A percentile compares a stretch with the other conserved stretches of the same genome.
Evolutionary conservation across 352 stramenopile species (phyloP).

Genomic region (Phytophthora tentaculata): DNA sequence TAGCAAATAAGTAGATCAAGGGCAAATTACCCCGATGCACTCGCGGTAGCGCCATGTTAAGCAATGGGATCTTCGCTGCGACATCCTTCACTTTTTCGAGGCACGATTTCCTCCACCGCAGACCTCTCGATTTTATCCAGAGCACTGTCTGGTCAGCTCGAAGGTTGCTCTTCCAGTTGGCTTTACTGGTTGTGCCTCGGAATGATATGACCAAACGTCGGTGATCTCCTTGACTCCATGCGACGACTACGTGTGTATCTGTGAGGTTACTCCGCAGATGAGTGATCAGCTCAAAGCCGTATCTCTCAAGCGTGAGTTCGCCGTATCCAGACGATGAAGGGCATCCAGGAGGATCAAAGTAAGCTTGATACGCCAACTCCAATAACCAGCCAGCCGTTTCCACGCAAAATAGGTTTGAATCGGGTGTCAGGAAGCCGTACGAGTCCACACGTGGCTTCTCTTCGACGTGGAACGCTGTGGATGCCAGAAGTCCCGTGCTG

Average conservation of each 20-base stretch:
- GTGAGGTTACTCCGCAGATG: slow-evolving; percentile 75
- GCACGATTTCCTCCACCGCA: slow-evolving; percentile 60
- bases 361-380: slow-evolving; percentile 86
- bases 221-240: slow-evolving; percentile 52
- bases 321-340: slow-evolving; percentile 82
- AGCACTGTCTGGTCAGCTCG: slow-evolving; percentile 82
- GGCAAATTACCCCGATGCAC: slow-evolving; percentile 73
- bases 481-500: slow-evolving; percentile 55
- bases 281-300: slow-evolving; percentile 86
- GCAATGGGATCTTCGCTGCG: slow-evolving; percentile 75
- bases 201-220: slow-evolving; percentile 87
- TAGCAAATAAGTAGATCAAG: not conserved
- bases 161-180: slow-evolving; percentile 91
- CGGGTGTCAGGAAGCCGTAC: slow-evolving; percentile 67
- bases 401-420: slow-evolving; percentile 88
- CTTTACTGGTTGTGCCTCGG: slow-evolving; percentile 83
- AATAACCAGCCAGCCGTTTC: slow-evolving; percentile 85
- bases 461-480: slow-evolving; percentile 79
- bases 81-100: slow-evolving; percentile 66
- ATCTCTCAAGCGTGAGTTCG: slow-evolving; percentile 68
- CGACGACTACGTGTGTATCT: slow-evolving; percentile 82
- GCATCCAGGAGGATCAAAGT: slow-evolving; percentile 84
- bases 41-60: slow-evolving; percentile 86
- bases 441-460: slow-evolving; percentile 64
- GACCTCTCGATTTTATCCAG: slow-evolving; percentile 75